Base-by-base conservation (phyloP, 2,329 filamentous ascomycete genomes). In the Diaporthe australafricana region DNA sequence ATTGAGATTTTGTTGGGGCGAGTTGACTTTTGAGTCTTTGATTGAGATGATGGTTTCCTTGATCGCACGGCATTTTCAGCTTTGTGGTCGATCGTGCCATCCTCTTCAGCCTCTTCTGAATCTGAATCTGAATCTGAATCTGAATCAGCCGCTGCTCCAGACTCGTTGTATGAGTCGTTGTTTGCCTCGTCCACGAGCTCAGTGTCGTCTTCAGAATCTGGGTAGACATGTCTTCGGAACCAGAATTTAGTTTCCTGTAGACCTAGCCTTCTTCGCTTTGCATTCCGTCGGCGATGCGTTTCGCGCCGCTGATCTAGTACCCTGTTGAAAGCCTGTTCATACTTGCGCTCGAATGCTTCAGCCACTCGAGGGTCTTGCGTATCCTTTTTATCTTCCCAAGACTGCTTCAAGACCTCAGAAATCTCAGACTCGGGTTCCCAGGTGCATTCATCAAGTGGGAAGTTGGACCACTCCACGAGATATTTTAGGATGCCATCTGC, bases 381-480 rank as follows among this genome's bases (percentile, higher is more conserved):
- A n/a, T 77, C 75, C 74, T 85, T 86, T 6, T 77, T 81, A 32
- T 80, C 77, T 62, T 82, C 77, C 88, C 88, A 90, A 3, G 82
- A 77, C 0, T 76, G 72, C 2, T 84, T 76, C 6, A 88, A 77
- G 0, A 80, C 79, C 2, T 78, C 73, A 0, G 79, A 79, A 5
- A 90, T 76, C 69, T 88, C 80, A 6, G 82, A 78, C 12, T 77
- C 74, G 0, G 88, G 87, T 74, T 90, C 88, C 88, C 88, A 90
- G 0, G 88, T 90, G 70, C 85, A 84, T 71, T 87, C 79, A n/a
- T 88, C 79, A 6, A 90, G 73, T 1, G 85, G 82, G 76, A 91
- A 95, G 2, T 83, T 86, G 32, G 84, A 82, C 92, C 92, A 94
- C 72, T 88, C 86, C 27, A 93, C 87, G 1, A 94, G 84, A 77